A percentile compares a stretch with the other conserved stretches of the same genome.
Conservation (phyloP, 345 rosid species). For the Camelina laxa region DNA sequence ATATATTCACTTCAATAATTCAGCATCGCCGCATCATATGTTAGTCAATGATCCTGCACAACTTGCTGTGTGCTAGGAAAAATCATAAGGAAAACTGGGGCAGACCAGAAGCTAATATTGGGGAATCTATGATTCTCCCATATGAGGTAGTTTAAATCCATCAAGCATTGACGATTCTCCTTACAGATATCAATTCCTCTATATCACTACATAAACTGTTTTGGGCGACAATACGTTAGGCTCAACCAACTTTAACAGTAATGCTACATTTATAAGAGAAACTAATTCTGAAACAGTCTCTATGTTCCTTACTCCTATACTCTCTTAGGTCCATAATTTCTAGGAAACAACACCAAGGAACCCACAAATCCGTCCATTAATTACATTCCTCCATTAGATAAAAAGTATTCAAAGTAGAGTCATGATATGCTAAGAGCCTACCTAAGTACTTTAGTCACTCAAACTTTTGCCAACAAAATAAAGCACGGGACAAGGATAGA, state of each 20-base stretch:
- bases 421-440: conserved; percentile 9
- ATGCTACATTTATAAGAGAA: conserved; percentile 7
- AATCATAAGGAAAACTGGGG: background rate
- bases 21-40: background rate
- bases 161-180: conserved; percentile 12
- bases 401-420: background rate
- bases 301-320: conserved; percentile 12
- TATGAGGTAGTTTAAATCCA: conserved; percentile 15
- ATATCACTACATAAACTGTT: background rate
- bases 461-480: conserved; percentile 6
- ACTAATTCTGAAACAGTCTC: background rate
- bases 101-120: conserved; percentile 27
- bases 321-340: background rate
- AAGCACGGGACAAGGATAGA: conserved; percentile 19
- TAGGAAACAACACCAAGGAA: conserved; percentile 4
- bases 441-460: background rate
- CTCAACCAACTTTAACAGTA: conserved; percentile 12
- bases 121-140: background rate
- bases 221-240: conserved; percentile 4
- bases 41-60: conserved; percentile 20
- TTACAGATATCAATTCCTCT: conserved; percentile 2
- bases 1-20: conserved; percentile 6
- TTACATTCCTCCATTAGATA: background rate
- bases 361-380: background rate
- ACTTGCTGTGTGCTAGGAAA: conserved; percentile 14